Evolutionary conservation across 192 early-diverging fungal genomes (phyloP).

Genomic region (Backusella psychrophila): DNA sequence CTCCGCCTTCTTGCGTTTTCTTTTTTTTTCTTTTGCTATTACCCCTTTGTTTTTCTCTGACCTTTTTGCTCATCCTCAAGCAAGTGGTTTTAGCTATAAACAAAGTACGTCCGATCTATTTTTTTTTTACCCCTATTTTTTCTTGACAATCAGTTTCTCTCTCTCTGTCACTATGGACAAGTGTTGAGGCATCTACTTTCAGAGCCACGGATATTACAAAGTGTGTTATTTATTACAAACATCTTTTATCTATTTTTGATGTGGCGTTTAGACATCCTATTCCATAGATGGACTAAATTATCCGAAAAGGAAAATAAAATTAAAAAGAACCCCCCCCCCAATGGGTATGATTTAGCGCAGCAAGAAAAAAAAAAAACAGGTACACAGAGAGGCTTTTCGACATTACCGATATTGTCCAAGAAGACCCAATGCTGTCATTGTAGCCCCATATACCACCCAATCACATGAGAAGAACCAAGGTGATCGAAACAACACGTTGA

Average conservation of each 20-base stretch:
- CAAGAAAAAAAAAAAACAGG: slow-evolving; percentile 24
- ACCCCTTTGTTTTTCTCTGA: not conserved
- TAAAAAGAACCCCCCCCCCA: slow-evolving; percentile 6
- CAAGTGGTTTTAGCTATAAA: not conserved
- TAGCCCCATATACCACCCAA: not conserved
- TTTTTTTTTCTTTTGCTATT: not conserved
- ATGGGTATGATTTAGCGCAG: slow-evolving; percentile 32
- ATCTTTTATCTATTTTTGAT: not conserved
- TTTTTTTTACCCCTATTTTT: not conserved
- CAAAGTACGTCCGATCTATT: not conserved
- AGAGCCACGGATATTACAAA: slow-evolving; percentile 33
- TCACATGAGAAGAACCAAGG: not conserved
- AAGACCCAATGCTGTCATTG: slow-evolving; percentile 3
- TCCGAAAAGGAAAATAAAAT: slow-evolving; percentile 28
- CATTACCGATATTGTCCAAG: slow-evolving; percentile 33
- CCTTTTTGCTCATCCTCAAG: not conserved
- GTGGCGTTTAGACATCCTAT: slow-evolving; percentile 13
- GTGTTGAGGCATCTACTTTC: slow-evolving; percentile 25
- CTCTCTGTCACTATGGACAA: slow-evolving; percentile 30
- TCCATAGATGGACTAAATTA: slow-evolving; percentile 27
- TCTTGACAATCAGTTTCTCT: slow-evolving; percentile 19
- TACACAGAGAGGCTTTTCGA: slow-evolving; percentile 36
- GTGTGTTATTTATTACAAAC: not conserved
- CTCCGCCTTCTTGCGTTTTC: not conserved
- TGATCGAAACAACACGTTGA: not conserved